These are phyloP conservation scores for Aspergillus neotritici DNA, from an alignment of 2,329 filamentous ascomycete species.

Conservation along the genomic window DNA sequence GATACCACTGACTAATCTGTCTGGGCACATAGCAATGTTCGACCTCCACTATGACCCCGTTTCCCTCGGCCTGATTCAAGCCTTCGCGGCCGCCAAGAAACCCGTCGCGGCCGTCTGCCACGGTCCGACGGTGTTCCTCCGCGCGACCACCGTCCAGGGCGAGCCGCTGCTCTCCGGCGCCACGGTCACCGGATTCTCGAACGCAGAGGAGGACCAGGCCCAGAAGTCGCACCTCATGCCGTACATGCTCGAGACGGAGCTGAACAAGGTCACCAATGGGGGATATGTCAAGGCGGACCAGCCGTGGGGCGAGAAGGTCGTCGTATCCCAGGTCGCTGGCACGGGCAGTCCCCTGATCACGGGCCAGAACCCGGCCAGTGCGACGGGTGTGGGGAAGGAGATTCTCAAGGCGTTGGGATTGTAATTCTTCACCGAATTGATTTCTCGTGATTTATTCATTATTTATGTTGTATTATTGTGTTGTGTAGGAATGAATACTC, in stretches of 20 bases:
- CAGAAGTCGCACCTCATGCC: conserved; percentile 37
- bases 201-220: conserved; percentile 42
- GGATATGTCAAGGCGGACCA: conserved; percentile 41
- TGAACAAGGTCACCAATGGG: conserved; percentile 36
- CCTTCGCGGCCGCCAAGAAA: conserved; percentile 46
- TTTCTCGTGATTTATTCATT: neutral
- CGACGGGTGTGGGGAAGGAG: conserved; percentile 39
- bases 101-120: conserved; percentile 49
- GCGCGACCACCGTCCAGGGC: conserved; percentile 41
- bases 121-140: conserved; percentile 41
- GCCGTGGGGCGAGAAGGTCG: conserved; percentile 43
- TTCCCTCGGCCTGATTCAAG: conserved; percentile 42
- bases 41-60: conserved; percentile 41
- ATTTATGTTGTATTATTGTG: neutral
- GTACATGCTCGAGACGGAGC: conserved; percentile 41
- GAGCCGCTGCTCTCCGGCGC: conserved; percentile 36
- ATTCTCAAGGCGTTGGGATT: conserved; percentile 31
- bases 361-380: conserved; percentile 45
- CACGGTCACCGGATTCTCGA: conserved; percentile 44
- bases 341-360: conserved; percentile 38
- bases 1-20: neutral
- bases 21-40: conserved; percentile 40
- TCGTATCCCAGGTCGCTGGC: conserved; percentile 25
- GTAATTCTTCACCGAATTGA: neutral
- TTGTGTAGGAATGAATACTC: too few relatives aligned